Base-by-base conservation (phyloP, 495 filamentous ascomycete genomes). In the Saxophila tyrrhenica region DNA sequence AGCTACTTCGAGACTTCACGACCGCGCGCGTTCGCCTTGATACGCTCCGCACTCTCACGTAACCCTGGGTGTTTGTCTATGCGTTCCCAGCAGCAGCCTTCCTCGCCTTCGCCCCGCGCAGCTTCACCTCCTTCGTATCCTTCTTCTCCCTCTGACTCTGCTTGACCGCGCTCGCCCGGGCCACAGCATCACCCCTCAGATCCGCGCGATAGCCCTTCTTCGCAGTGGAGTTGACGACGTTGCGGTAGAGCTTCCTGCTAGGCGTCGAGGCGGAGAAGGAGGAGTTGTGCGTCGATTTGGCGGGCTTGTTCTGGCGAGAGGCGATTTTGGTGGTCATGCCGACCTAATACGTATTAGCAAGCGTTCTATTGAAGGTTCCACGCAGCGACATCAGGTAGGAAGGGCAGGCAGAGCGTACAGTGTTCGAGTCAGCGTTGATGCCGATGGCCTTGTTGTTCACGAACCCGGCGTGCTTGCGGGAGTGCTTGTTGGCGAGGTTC, bases 401-500 rank as follows among this genome's bases (percentile, higher is more conserved):
- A 41, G 35, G 48, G 16, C 41, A 38, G 39, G 23, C 22, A 43
- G 10, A 16, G 20, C 24, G n/a, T 43, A 57, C 41, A 38, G 54
- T 50, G 59, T 53, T 57, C 35, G 43, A 21, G 44, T 52, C 52
- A 32, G 24, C 15, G 23, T 64, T 47, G 44, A 62, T 55, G 51
- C n/a, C 23, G 63, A 65, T 70, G 83, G 95, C 91, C 87, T 96
- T 91, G 72, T 83, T 82, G 74, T 94, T 94, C 66, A 89, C 79
- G 69, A 85, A 89, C 58, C 92, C 92, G 57, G 87, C 85, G 72
- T 94, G 81, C 87, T 94, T 98, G 77, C 87, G 86, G 48, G 78
- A 82, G 72, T 95, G 84, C 70, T 85, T 75, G 82, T 96, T 97
- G 64, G 73, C 74, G 65, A 96, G 69, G 76, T 97, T 98, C 60